phyloP scores from a whole-genome alignment of 805 yeast species.

The Pichia paraexigua region DNA sequence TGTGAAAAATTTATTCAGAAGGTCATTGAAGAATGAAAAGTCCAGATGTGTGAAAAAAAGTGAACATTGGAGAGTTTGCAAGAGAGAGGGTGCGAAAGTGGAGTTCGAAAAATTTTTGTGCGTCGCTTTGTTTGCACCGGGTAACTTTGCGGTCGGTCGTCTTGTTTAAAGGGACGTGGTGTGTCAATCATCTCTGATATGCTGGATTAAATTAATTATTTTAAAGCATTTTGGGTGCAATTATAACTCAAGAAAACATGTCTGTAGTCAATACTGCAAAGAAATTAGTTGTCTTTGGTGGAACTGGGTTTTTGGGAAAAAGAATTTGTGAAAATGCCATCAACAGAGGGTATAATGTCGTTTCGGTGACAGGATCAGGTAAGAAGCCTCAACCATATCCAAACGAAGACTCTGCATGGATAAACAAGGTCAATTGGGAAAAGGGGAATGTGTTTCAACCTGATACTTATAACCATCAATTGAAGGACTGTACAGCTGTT shows the following conservation, averaged over 20 bases:
- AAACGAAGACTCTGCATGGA: background rate
- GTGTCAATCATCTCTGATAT: too few species aligned
- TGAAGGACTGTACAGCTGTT: slow-evolving; percentile 51
- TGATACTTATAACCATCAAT: slow-evolving; percentile 39
- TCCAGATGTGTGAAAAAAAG: background rate
- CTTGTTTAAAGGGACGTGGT: background rate
- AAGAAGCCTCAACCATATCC: slow-evolving; percentile 33
- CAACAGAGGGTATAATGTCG: slow-evolving; percentile 53
- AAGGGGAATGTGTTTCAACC: slow-evolving; percentile 65
- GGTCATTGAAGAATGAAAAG: background rate
- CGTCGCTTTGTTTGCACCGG: background rate
- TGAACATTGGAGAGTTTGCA: background rate
- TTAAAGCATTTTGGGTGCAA: too few species aligned
- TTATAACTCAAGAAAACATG: background rate
- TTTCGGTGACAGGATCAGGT: slow-evolving; percentile 56
- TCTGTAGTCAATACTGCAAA: background rate
- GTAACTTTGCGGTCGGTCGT: background rate
- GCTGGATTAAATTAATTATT: too few species aligned
- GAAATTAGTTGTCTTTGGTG: slow-evolving; percentile 65
- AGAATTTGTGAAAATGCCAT: slow-evolving; percentile 65
- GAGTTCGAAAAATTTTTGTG: background rate
- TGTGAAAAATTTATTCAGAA: too few species aligned
- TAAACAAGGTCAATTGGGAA: slow-evolving; percentile 54
- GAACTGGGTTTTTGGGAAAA: slow-evolving; percentile 73
- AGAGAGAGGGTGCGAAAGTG: background rate